Evolutionary conservation across 2,329 filamentous ascomycete species (phyloP).

Genomic region (Alternaria viburni): DNA sequence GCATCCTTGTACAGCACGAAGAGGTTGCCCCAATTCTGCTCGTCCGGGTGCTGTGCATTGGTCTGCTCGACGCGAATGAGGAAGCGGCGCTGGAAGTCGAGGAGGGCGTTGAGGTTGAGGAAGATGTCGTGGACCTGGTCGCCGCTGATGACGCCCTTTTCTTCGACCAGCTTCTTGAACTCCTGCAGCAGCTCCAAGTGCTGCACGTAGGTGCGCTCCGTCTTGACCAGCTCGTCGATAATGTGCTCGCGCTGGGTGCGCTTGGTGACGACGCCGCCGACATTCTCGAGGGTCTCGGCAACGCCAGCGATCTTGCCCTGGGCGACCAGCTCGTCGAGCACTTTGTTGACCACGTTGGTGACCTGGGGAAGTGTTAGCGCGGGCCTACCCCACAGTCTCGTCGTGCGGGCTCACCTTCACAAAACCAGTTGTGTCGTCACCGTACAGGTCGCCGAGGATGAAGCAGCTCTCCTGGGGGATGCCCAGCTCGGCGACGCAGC

Average conservation of each 20-base stretch:
- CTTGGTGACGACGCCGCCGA: constrained; percentile 53
- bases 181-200: constrained; percentile 94
- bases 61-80: constrained; percentile 95
- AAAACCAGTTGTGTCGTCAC: constrained; percentile 94
- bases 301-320: constrained; percentile 69
- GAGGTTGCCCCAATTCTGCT: constrained; percentile 93
- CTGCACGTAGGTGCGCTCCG: constrained; percentile 96
- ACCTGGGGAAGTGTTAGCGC: constrained; percentile 59
- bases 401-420: constrained; percentile 71
- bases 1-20: constrained; percentile 85
- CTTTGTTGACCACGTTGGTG: constrained; percentile 87
- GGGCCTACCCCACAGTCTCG: background rate
- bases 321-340: constrained; percentile 84
- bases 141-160: constrained; percentile 84
- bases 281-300: constrained; percentile 59
- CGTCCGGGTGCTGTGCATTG: constrained; percentile 76
- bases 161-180: constrained; percentile 87
- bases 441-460: constrained; percentile 88
- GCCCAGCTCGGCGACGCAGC: constrained; percentile 81
- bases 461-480: constrained; percentile 85
- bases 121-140: constrained; percentile 95
- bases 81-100: constrained; percentile 95
- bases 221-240: constrained; percentile 88
- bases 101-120: constrained; percentile 89
- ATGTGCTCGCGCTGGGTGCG: constrained; percentile 84